Conservation (phyloP, 805 yeast species). For the Diddensiella caesifluorescens region DNA sequence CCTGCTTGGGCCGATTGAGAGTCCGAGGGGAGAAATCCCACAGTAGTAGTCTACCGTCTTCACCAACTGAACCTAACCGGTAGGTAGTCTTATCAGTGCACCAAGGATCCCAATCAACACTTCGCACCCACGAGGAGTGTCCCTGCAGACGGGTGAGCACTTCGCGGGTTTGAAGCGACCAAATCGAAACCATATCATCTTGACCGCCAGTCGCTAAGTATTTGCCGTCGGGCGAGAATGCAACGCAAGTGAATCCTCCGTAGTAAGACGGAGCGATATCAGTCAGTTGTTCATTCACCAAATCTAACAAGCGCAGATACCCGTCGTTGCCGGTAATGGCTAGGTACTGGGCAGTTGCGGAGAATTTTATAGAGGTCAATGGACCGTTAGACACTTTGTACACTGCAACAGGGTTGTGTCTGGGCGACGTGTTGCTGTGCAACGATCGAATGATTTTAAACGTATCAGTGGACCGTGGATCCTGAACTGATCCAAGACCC, state of each 20-base stretch:
- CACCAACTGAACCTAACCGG: slow-evolving; percentile 50
- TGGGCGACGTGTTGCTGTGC: slow-evolving; percentile 7
- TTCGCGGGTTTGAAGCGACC: slow-evolving; percentile 31
- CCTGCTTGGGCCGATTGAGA: slow-evolving; percentile 26
- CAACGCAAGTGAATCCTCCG: slow-evolving; percentile 53
- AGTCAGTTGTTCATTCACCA: slow-evolving; percentile 38
- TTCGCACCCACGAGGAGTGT: slow-evolving; percentile 48
- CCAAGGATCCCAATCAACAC: slow-evolving; percentile 41
- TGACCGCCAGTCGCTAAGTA: slow-evolving; percentile 47
- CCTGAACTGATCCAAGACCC: slow-evolving; percentile 17
- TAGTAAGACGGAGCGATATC: slow-evolving; percentile 62
- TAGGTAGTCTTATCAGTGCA: slow-evolving; percentile 36
- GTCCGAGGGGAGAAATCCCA: slow-evolving; percentile 52
- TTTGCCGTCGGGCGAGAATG: slow-evolving; percentile 52
- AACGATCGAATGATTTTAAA: slow-evolving; percentile 19
- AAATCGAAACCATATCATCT: slow-evolving; percentile 46
- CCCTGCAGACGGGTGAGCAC: slow-evolving; percentile 42
- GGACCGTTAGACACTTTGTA: slow-evolving; percentile 58
- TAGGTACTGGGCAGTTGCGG: slow-evolving; percentile 34
- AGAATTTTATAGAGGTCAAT: slow-evolving; percentile 43
- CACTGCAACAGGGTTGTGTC: slow-evolving; percentile 50
- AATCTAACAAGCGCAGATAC: slow-evolving; percentile 50
- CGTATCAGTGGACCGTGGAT: slow-evolving; percentile 20
- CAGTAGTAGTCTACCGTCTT: slow-evolving; percentile 46
- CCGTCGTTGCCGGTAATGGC: slow-evolving; percentile 57